Evolutionary conservation across 352 stramenopile genomes (phyloP), one percentile per base, ranked within the genome.

Genomic region (Hyaloperonospora arabidopsidis): DNA sequence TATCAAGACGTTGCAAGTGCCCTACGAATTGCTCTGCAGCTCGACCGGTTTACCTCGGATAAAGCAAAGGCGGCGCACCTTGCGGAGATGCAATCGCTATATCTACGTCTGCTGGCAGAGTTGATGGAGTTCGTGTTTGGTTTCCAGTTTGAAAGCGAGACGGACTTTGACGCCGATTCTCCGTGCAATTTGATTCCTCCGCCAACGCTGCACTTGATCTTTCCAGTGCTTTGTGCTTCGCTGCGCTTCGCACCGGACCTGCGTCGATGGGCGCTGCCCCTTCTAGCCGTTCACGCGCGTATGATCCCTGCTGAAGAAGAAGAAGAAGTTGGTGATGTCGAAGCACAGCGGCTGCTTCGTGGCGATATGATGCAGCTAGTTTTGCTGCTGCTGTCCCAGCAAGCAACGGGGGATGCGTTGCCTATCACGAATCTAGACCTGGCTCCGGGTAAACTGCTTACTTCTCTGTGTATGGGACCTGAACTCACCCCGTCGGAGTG

Each of bases 231-330:
- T n/a, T 68, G 67, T 19, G 61, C 59, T 17, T 45, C 92, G 44
- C 61, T 93, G 23, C 63, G 66, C 21, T 64, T 75, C 38, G 67
- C 70, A 6, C 75, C 71, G 19, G 59, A 72, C 3, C 57, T 89
- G 43, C 75, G 83, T 2, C 75, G 79, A 19, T 93, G 80, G 79
- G 61, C 66, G 13, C 49, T 93, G 51, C 77, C 80, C 50, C 67
- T 95, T 10, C 84, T 93, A 59, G 79, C 82, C 5, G 77, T 76
- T 10, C 83, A 95, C 32, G 80, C 74, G 14, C 76, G 67, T n/a
- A 93, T 92, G 77, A 95, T 95, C 45, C 77, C 79, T 10, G 78
- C 91, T 22, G 84, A 95, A 35, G 84, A 95, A 17, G 84, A 95
- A 28, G 82, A 93, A 55, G 84, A 95, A 60, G 72, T 93, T n/a